Conservation (phyloP, 1,284 basidiomycete genomes). For the Mycena citricolor region DNA sequence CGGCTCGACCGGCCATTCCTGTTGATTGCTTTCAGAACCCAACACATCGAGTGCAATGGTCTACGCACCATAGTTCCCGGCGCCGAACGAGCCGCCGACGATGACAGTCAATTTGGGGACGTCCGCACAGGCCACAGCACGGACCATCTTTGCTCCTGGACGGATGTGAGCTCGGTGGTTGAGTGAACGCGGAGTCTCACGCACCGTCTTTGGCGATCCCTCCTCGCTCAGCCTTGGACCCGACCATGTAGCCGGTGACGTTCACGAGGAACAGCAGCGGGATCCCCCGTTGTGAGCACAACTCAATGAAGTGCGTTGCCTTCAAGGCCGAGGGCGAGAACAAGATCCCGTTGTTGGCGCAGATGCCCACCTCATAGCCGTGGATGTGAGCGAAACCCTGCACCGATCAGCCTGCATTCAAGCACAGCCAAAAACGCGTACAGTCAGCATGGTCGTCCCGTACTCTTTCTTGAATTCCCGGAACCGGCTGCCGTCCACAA, state of each 20-base stretch:
- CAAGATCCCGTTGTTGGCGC: slow-evolving; percentile 93
- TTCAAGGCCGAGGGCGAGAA: slow-evolving; percentile 93
- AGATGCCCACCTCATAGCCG: slow-evolving; percentile 85
- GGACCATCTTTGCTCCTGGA: slow-evolving; percentile 87
- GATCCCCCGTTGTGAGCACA: slow-evolving; percentile 89
- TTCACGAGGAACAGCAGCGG: slow-evolving; percentile 94
- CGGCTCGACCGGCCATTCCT: slow-evolving; percentile 89
- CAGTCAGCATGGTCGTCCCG: slow-evolving; percentile 87
- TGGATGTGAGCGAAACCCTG: slow-evolving; percentile 91
- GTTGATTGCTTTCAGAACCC: no score
- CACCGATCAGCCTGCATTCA: no score
- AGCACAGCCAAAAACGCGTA: slow-evolving; percentile 40
- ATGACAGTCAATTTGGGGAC: slow-evolving; percentile 94
- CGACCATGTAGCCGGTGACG: slow-evolving; percentile 94
- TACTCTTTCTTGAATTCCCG: slow-evolving; percentile 97
- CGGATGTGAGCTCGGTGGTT: slow-evolving; percentile 1
- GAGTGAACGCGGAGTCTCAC: no score
- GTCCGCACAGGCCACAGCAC: slow-evolving; percentile 91
- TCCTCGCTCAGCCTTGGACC: slow-evolving; percentile 90
- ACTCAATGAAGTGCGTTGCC: slow-evolving; percentile 92
- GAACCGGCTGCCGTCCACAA: slow-evolving; percentile 91
- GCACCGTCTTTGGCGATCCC: slow-evolving; percentile 93
- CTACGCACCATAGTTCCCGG: slow-evolving; percentile 89
- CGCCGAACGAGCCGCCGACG: slow-evolving; percentile 94
- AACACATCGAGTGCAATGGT: no score